phyloP scores from a whole-genome alignment of 2,329 filamentous ascomycete species.

The Dactylellina sp. region DNA sequence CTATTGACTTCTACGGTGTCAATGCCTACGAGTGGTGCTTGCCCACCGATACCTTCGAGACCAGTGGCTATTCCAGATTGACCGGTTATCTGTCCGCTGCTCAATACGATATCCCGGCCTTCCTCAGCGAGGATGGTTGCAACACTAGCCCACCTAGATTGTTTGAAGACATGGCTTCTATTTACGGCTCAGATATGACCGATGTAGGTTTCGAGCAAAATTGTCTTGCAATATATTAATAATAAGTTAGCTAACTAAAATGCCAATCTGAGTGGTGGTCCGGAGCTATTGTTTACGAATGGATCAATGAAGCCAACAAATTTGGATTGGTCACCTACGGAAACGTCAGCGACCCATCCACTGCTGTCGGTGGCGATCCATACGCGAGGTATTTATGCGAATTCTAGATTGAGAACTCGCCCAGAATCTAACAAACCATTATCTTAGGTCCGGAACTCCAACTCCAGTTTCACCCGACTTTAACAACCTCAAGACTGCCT shows the following conservation, averaged over 20 bases:
- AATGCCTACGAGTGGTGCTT: slow-evolving; percentile 81
- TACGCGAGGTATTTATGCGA: slow-evolving; percentile 36
- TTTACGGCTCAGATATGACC: slow-evolving; percentile 78
- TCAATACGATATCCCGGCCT: slow-evolving; percentile 76
- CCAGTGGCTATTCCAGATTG: slow-evolving; percentile 77
- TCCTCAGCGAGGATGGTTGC: slow-evolving; percentile 85
- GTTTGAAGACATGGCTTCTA: slow-evolving; percentile 78
- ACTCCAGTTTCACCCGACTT: slow-evolving; percentile 74
- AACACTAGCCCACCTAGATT: slow-evolving; percentile 75
- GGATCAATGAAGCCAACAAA: slow-evolving; percentile 85
- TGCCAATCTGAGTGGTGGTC: slow-evolving; percentile 68
- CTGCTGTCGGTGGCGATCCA: slow-evolving; percentile 46
- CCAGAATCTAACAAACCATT: neutral
- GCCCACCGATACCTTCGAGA: slow-evolving; percentile 71
- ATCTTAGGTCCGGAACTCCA: slow-evolving; percentile 42
- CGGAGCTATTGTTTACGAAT: slow-evolving; percentile 87
- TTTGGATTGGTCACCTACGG: slow-evolving; percentile 68
- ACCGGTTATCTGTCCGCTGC: slow-evolving; percentile 73
- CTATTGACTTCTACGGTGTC: slow-evolving; percentile 77
- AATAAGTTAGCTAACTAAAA: neutral
- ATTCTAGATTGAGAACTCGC: neutral
- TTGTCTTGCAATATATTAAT: slow-evolving; percentile 59
- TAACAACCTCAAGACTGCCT: slow-evolving; percentile 78
- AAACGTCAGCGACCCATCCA: slow-evolving; percentile 37
- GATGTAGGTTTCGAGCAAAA: slow-evolving; percentile 64